Evolutionary conservation across 345 rosid genomes (phyloP), one percentile per base, ranked within the genome.

Genomic region (Erucastrum elatum): DNA sequence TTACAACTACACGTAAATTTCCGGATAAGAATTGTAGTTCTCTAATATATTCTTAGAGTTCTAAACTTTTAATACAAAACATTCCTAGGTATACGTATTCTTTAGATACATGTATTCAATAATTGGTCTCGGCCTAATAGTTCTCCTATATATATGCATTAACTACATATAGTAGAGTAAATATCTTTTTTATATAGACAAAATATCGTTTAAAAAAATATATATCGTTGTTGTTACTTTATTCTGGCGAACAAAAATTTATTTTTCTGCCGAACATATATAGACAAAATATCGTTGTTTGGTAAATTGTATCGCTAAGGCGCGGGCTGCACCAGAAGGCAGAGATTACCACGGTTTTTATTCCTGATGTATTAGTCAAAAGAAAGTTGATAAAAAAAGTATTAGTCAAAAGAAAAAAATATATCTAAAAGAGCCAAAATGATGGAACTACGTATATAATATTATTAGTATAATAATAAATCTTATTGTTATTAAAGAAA

Each of bases 321-420:
- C 56, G 63, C 26, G 16, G 16, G 33, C 6, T 66, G 61, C 61
- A 67, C 34, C 6, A 59, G 31, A 29, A 29, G 3, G 31, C 31
- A 29, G 12, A 39, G 29, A 53, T 73, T 68, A 58, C 29, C 79
- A 7, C 68, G 68, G 68, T 61, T 68, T 21, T 16, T 35, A 46
- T 62, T 46, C 58, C 41, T n/a, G 46, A 58, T 58, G 6, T 30
- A 30, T 34, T 31, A 51, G 70, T 63, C 70, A 33, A 33, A 5
- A 31, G 33, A 21, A 21, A 21, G 21, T 21, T 21, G 5, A 31
- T 31, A 31, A 4, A 31, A 31, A 4, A 33, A 62, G 56, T 69
- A 46, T 61, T 60, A 68, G 75, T 69, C 80, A 62, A 68, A 77
- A 61, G 49, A 25, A 68, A 69, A 51, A 61, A n/a, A 67, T 0